These are phyloP conservation scores for Kluyveromyces aestuarii DNA, from an alignment of 805 yeast species.

Conservation along the genomic window DNA sequence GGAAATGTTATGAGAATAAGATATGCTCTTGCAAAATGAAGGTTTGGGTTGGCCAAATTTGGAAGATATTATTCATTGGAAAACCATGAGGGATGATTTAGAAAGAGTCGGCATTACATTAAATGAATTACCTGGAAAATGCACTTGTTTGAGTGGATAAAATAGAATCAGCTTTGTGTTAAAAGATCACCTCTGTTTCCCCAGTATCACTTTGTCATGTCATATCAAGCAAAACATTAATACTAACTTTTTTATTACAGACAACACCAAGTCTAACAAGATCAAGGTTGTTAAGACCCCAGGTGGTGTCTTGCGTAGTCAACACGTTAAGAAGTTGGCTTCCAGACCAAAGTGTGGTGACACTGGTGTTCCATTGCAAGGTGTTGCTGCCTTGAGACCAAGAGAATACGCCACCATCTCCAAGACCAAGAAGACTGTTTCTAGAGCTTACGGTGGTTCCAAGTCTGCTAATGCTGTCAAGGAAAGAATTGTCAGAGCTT, in stretches of 20 bases:
- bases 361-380: constrained; percentile 74
- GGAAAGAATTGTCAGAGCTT: constrained; percentile 99
- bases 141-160: too few species aligned
- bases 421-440: constrained; percentile 95
- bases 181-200: too few species aligned
- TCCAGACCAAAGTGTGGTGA: constrained; percentile 86
- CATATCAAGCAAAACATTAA: not conserved
- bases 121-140: too few species aligned
- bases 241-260: constrained; percentile 30
- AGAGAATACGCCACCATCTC: constrained; percentile 93
- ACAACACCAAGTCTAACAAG: constrained; percentile 99
- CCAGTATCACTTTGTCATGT: too few species aligned
- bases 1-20: not conserved
- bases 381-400: constrained; percentile 95
- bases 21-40: not conserved
- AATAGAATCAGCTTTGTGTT: too few species aligned
- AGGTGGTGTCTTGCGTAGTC: constrained; percentile 98
- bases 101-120: too few species aligned
- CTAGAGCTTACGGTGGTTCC: constrained; percentile 99
- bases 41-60: not conserved
- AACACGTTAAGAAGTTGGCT: constrained; percentile 90
- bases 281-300: constrained; percentile 99
- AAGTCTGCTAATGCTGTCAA: constrained; percentile 98
- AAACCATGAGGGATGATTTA: not conserved
- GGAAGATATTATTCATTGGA: not conserved